A percentile compares a stretch with the other conserved stretches of the same genome.
Conservation (phyloP, 768 basidiomycete species). For the Russula earlei region DNA sequence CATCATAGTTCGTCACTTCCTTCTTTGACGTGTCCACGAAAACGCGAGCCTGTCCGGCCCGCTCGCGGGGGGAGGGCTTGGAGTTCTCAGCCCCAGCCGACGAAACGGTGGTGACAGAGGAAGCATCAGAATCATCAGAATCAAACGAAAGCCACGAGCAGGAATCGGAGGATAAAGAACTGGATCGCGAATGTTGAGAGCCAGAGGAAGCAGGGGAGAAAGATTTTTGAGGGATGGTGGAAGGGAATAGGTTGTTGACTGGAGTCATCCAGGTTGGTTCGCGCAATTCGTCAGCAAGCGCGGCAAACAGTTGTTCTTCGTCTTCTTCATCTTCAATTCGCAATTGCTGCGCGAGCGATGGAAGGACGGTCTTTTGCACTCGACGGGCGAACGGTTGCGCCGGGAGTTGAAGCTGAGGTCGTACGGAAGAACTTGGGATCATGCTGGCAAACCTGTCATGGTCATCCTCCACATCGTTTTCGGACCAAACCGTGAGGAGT, state of each 20-base stretch:
- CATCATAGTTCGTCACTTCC: conserved; percentile 78
- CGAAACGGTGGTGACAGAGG: conserved; percentile 34
- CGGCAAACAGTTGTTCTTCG: conserved; percentile 62
- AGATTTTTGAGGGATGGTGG: conserved; percentile 34
- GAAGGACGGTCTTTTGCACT: conserved; percentile 21
- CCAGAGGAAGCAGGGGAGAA: conserved; percentile 49
- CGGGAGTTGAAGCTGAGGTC: conserved; percentile 20
- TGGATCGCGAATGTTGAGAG: conserved; percentile 43
- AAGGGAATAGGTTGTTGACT: conserved; percentile 49
- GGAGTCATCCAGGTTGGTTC: conserved; percentile 65
- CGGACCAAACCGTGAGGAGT: conserved; percentile 61
- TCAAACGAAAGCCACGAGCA: conserved; percentile 66
- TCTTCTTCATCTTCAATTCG: conserved; percentile 62
- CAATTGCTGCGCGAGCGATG: conserved; percentile 60
- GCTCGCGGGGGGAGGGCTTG: conserved; percentile 60
- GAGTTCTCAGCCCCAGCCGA: conserved; percentile 29
- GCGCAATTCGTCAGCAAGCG: conserved; percentile 63
- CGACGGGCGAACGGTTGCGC: conserved; percentile 18
- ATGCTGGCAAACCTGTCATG: conserved; percentile 6
- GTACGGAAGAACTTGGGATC: conserved; percentile 16
- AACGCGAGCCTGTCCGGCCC: conserved; percentile 57
- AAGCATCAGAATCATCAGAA: conserved; percentile 35
- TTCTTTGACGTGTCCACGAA: conserved; percentile 67
- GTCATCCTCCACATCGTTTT: conserved; percentile 32
- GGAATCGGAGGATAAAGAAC: conserved; percentile 60